Conservation (phyloP, 768 basidiomycete genomes). For the Mrakia gelida region DNA sequence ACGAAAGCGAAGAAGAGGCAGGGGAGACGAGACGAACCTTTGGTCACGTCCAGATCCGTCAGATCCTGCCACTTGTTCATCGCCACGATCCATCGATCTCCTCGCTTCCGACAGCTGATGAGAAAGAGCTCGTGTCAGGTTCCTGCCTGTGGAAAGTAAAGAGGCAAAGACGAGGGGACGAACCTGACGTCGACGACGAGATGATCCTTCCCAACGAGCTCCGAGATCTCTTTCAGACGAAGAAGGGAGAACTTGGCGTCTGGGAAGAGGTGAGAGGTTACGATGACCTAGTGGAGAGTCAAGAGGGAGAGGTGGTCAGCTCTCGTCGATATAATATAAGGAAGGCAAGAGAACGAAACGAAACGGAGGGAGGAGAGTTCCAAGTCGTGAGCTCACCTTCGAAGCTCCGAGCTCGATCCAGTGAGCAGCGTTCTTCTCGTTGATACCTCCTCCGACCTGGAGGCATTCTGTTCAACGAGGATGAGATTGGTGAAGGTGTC, state of each 20-base stretch:
- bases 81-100: constrained; percentile 79
- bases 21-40: constrained; percentile 52
- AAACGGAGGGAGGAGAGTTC: neutral
- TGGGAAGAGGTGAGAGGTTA: constrained; percentile 96
- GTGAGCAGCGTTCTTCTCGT: constrained; percentile 65
- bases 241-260: constrained; percentile 69
- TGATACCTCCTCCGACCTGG: constrained; percentile 93
- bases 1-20: neutral
- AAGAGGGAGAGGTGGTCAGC: neutral
- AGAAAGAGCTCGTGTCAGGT: neutral
- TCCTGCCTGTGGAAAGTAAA: neutral
- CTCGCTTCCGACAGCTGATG: constrained; percentile 72
- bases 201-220: constrained; percentile 69
- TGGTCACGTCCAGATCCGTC: constrained; percentile 85
- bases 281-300: constrained; percentile 68
- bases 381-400: constrained; percentile 55
- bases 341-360: constrained; percentile 30
- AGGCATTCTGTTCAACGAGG: constrained; percentile 56
- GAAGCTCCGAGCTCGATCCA: constrained; percentile 88
- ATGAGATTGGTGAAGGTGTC: neutral
- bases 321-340: no score
- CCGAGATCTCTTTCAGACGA: constrained; percentile 60
- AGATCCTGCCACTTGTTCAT: constrained; percentile 99
- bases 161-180: constrained; percentile 31
- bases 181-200: constrained; percentile 94